Evolutionary conservation across 1,284 basidiomycete species (phyloP).

Genomic region (Ceratobasidium sp.): DNA sequence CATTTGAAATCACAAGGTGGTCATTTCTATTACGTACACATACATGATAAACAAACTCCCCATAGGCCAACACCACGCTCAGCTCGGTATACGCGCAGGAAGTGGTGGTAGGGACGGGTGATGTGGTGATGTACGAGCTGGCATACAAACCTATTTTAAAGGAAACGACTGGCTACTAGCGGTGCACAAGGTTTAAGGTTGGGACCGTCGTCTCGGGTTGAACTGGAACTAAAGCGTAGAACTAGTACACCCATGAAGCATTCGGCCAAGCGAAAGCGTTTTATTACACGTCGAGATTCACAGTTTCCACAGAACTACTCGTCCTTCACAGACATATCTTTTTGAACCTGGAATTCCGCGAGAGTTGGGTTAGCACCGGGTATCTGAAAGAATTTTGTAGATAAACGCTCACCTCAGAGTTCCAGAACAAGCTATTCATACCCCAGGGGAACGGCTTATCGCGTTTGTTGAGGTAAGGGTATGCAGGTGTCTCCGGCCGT

Average conservation of each 20-base stretch:
- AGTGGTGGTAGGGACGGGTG: too few relatives aligned
- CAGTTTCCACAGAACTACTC: neutral
- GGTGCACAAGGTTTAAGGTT: too few relatives aligned
- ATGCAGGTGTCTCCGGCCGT: conserved; percentile 77
- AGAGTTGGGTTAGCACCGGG: neutral
- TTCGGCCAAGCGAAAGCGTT: neutral
- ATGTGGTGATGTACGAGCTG: too few relatives aligned
- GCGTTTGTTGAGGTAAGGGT: conserved; percentile 82
- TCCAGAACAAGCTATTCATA: conserved; percentile 83
- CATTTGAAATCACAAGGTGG: neutral
- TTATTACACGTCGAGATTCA: conserved; percentile 8
- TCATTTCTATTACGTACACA: neutral
- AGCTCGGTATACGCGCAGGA: too few relatives aligned
- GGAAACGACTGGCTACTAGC: too few relatives aligned
- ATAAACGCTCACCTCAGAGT: conserved; percentile 68
- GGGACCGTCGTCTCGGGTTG: too few relatives aligned
- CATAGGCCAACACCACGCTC: too few relatives aligned
- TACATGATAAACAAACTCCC: neutral
- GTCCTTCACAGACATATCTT: conserved; percentile 44
- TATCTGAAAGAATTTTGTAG: neutral
- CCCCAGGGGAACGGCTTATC: conserved; percentile 87
- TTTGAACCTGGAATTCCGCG: conserved; percentile 33
- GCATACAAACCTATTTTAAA: too few relatives aligned
- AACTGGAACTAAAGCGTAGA: neutral
- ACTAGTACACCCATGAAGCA: neutral